A percentile compares a stretch with the other conserved stretches of the same genome.
Evolutionary conservation across 345 rosid genomes (phyloP).

Genomic region (Dipteronia dyeriana): DNA sequence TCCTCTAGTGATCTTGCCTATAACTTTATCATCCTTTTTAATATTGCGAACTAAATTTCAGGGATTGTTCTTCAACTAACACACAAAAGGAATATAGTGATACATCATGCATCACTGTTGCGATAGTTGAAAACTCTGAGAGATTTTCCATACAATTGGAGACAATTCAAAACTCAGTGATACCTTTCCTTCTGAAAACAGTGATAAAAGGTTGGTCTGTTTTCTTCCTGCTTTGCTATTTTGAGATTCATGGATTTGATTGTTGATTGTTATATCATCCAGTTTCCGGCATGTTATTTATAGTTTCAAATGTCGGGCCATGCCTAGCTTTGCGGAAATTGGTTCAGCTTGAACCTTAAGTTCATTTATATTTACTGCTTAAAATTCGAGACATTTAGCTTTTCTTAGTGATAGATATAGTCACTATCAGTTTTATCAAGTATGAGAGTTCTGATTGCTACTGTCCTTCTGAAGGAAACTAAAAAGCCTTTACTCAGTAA

Average conservation of each 20-base stretch:
- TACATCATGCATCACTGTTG: conserved; percentile 56
- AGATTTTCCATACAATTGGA: conserved; percentile 35
- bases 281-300: not conserved
- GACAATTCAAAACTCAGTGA: conserved; percentile 40
- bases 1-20: not conserved
- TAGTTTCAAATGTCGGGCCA: not conserved
- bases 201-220: conserved; percentile 56
- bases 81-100: conserved; percentile 40
- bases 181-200: conserved; percentile 66
- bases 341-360: not conserved
- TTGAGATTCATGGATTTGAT: not conserved
- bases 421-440: not conserved
- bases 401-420: not conserved
- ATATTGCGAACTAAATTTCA: conserved; percentile 21
- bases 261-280: not conserved
- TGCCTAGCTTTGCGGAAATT: not conserved
- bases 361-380: not conserved
- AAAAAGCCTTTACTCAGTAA: not conserved
- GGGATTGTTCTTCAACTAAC: conserved; percentile 43
- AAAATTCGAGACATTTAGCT: not conserved
- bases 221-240: not conserved
- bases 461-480: not conserved
- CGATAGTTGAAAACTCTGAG: conserved; percentile 43
- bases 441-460: not conserved
- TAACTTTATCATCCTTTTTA: conserved; percentile 11